These are phyloP conservation scores for Stentor coeruleus DNA, from an alignment of 73 alveolate genomes.

Conservation along the genomic window DNA sequence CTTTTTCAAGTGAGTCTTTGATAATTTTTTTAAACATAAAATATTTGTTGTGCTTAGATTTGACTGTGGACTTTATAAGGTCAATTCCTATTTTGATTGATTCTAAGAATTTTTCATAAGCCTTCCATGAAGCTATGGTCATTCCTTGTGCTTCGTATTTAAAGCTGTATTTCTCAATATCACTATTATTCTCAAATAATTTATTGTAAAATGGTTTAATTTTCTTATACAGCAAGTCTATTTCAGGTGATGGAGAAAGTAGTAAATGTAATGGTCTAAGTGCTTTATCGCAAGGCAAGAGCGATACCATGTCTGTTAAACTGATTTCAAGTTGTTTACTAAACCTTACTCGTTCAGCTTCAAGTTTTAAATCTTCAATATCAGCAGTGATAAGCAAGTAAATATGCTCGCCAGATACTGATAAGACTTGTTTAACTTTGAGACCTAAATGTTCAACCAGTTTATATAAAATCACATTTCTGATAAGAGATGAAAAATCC, in stretches of 20 bases:
- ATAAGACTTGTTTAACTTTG: slow-evolving; percentile 30
- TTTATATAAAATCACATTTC: slow-evolving; percentile 29
- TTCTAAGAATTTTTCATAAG: not conserved
- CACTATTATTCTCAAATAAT: too few relatives aligned
- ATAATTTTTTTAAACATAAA: too few relatives aligned
- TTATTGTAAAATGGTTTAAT: too few relatives aligned
- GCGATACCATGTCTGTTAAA: slow-evolving; percentile 31
- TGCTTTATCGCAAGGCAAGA: slow-evolving; percentile 43
- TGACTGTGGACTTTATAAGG: too few relatives aligned
- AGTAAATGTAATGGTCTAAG: slow-evolving; percentile 30
- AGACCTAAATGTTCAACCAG: slow-evolving; percentile 32
- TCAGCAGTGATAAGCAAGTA: slow-evolving; percentile 30
- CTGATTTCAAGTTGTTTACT: slow-evolving; percentile 37
- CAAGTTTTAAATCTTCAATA: not conserved
- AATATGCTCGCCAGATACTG: slow-evolving; percentile 31
- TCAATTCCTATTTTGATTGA: not conserved
- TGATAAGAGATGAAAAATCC: slow-evolving; percentile 33
- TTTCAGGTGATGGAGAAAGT: not conserved
- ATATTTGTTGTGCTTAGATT: too few relatives aligned
- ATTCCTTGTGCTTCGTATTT: slow-evolving; percentile 18
- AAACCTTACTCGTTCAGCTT: slow-evolving; percentile 29
- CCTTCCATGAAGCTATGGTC: not conserved
- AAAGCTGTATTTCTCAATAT: not conserved
- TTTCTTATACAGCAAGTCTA: not conserved
- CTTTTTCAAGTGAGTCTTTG: not conserved